phyloP scores from a whole-genome alignment of 2,329 filamentous ascomycete genomes.

The Fusarium sp. region DNA sequence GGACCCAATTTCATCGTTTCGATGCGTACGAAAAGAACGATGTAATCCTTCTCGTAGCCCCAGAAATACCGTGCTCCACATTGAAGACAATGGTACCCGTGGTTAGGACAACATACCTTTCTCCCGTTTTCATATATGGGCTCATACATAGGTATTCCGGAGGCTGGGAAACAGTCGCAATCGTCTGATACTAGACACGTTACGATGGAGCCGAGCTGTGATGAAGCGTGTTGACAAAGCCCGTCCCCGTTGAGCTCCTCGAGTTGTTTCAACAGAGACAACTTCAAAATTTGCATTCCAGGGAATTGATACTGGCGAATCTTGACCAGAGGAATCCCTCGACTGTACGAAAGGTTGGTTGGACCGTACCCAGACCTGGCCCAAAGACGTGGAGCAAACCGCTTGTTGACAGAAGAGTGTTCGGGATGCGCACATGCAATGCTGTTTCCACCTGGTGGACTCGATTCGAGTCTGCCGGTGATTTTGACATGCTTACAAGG shows the following conservation, averaged over 20 bases:
- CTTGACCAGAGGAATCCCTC: not conserved
- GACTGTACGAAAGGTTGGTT: rapidly evolving
- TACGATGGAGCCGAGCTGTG: conserved; percentile 1
- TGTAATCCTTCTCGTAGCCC: not conserved
- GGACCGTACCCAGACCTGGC: rapidly evolving
- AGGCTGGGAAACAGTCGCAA: conserved; percentile 13
- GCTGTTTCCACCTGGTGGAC: rapidly evolving
- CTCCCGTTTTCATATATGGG: rapidly evolving
- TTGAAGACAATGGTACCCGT: not conserved
- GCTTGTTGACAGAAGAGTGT: not conserved
- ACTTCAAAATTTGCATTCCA: not conserved
- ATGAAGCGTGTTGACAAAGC: conserved; percentile 10
- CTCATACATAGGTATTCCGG: not conserved
- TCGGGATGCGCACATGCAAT: not conserved
- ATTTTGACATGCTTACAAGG: not conserved
- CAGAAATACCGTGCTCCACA: conserved; percentile 11
- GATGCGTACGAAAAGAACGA: not conserved
- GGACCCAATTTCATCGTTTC: rapidly evolving
- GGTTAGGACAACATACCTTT: not conserved
- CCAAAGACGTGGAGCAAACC: rapidly evolving
- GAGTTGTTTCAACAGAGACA: not conserved
- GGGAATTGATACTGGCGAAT: not conserved
- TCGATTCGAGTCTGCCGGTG: not conserved
- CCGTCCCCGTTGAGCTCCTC: not conserved
- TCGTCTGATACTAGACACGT: not conserved